These are phyloP conservation scores for Fusarium coicis DNA, from an alignment of 2,329 filamentous ascomycete genomes.

Conservation along the genomic window DNA sequence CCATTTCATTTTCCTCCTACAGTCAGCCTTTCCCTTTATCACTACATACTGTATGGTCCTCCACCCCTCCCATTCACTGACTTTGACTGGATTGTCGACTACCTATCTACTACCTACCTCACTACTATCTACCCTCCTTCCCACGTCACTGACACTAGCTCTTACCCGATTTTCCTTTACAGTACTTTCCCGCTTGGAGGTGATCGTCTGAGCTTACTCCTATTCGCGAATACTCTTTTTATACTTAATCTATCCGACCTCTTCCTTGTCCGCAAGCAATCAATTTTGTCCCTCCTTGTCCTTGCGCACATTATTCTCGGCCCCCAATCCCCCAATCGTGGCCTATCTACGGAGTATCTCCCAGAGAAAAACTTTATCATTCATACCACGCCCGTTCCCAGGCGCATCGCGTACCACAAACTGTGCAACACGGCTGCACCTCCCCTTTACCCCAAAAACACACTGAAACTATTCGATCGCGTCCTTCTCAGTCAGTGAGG, in stretches of 20 bases:
- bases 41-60: constrained; percentile 1
- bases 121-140: not conserved
- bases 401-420: constrained; percentile 21
- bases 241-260: constrained; percentile 13
- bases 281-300: not conserved
- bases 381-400: constrained; percentile 2
- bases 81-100: not conserved
- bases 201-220: constrained; percentile 21
- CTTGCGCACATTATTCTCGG: constrained; percentile 1
- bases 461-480: not conserved
- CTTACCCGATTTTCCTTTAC: not conserved
- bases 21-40: constrained; percentile 4
- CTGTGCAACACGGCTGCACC: constrained; percentile 28
- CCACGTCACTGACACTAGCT: constrained; percentile 17
- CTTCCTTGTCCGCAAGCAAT: not conserved
- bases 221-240: constrained; percentile 12
- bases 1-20: constrained; percentile 15
- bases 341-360: constrained; percentile 7
- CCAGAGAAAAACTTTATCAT: constrained; percentile 29
- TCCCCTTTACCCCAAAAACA: not conserved
- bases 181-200: not conserved
- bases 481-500: constrained; percentile 8
- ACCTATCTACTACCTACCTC: not conserved
- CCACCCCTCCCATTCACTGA: not conserved
- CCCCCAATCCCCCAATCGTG: constrained; percentile 1